phyloP scores from a whole-genome alignment of 805 yeast species.

The Wickerhamiella shivajii region DNA sequence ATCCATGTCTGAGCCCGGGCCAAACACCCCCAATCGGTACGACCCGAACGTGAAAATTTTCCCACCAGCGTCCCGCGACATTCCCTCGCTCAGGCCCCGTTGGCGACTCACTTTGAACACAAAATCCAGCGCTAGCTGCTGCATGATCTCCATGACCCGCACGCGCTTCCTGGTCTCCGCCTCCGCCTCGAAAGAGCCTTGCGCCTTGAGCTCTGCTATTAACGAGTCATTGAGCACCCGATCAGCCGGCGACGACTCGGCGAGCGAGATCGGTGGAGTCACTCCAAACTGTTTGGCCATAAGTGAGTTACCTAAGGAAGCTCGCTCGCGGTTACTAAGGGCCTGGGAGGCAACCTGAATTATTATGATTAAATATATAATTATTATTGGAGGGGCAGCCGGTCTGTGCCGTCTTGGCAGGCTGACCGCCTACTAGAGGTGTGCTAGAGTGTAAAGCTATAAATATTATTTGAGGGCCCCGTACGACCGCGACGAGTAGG shows the following conservation, averaged over 20 bases:
- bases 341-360: not conserved
- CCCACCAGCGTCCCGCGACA: constrained; percentile 97
- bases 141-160: constrained; percentile 55
- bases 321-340: not conserved
- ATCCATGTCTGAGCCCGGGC: constrained; percentile 97
- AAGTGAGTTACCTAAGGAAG: not conserved
- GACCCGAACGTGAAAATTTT: constrained; percentile 95
- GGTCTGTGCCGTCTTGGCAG: no score
- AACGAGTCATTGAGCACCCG: constrained; percentile 57
- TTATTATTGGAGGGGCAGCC: no score
- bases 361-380: no score
- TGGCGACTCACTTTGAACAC: constrained; percentile 66
- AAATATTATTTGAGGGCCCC: no score
- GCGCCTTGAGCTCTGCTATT: constrained; percentile 62
- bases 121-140: constrained; percentile 61
- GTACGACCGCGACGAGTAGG: no score
- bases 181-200: constrained; percentile 83
- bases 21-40: constrained; percentile 87
- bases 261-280: constrained; percentile 73
- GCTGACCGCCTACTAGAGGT: no score
- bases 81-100: constrained; percentile 91
- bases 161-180: constrained; percentile 67
- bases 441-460: no score
- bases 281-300: constrained; percentile 41
- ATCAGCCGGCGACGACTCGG: constrained; percentile 73